A percentile compares a stretch with the other conserved stretches of the same genome.
Conservation (phyloP, 306 rosid genomes). For the Acacia acuminata region DNA sequence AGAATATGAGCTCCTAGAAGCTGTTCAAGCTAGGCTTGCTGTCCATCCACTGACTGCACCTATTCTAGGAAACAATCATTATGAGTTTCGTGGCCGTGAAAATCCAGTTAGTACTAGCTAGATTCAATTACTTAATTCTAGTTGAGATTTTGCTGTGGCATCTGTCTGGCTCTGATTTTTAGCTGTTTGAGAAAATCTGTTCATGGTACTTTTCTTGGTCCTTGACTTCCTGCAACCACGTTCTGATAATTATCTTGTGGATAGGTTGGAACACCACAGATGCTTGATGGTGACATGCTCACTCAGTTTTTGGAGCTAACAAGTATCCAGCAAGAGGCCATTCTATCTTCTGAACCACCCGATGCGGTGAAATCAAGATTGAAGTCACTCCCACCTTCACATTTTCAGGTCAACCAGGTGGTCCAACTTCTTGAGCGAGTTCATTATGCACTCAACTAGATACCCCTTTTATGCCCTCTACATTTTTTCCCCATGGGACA, state of each 20-base stretch:
- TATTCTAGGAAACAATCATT: conserved; percentile 84
- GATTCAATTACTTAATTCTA: conserved; percentile 10
- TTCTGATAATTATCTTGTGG: neutral
- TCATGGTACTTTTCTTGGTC: neutral
- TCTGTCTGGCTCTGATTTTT: conserved; percentile 15
- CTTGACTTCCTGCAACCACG: neutral
- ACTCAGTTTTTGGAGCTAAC: conserved; percentile 93
- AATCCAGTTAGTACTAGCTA: conserved; percentile 60
- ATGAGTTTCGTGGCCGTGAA: conserved; percentile 88
- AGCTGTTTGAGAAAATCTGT: neutral
- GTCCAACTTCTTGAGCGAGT: conserved; percentile 94
- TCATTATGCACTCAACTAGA: conserved; percentile 81
- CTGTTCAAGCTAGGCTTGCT: conserved; percentile 84
- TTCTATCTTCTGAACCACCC: conserved; percentile 54
- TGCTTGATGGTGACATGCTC: conserved; percentile 96
- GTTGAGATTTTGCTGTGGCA: neutral
- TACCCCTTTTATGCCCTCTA: conserved; percentile 2
- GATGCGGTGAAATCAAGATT: conserved; percentile 46
- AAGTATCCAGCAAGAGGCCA: conserved; percentile 74
- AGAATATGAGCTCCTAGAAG: conserved; percentile 89
- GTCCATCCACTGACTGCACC: conserved; percentile 86
- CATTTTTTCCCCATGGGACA: neutral
- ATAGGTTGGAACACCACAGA: conserved; percentile 69
- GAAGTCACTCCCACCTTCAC: conserved; percentile 41
- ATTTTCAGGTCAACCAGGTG: conserved; percentile 67